Evolutionary conservation across 2,329 filamentous ascomycete species (phyloP).

Genomic region (Diaporthe citri): DNA sequence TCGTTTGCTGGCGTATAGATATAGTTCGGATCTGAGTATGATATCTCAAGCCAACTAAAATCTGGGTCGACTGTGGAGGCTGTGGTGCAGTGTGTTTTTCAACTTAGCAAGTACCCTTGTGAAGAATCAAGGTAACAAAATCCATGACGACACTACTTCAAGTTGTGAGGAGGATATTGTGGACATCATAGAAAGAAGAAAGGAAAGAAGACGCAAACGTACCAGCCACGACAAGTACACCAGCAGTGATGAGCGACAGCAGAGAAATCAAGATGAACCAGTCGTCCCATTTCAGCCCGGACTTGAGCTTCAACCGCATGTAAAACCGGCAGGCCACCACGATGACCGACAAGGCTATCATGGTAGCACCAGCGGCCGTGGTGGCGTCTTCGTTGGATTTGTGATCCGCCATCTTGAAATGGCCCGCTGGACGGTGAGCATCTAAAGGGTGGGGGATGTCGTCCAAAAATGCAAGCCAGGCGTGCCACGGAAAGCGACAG

Average conservation of each 20-base stretch:
- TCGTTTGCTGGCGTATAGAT: background rate
- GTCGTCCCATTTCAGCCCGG: background rate
- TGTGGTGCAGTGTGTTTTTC: background rate
- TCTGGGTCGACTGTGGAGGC: background rate
- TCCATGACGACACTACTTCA: background rate
- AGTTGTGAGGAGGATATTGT: background rate
- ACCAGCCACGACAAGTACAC: background rate
- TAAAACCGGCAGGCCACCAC: background rate
- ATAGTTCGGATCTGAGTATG: background rate
- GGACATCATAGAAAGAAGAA: background rate
- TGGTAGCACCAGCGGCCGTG: background rate
- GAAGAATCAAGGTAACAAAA: background rate
- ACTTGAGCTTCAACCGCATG: background rate
- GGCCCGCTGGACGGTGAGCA: background rate
- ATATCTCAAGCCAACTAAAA: background rate
- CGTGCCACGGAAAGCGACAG: background rate
- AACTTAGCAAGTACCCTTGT: background rate
- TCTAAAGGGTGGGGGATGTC: background rate
- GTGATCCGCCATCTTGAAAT: background rate
- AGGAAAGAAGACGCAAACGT: background rate
- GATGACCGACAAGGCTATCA: background rate
- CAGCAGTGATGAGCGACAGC: background rate
- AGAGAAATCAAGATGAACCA: background rate
- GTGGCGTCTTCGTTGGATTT: background rate
- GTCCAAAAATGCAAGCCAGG: constrained; percentile 1